phyloP scores from a whole-genome alignment of 495 filamentous ascomycete species.

The Niebla homalea region DNA sequence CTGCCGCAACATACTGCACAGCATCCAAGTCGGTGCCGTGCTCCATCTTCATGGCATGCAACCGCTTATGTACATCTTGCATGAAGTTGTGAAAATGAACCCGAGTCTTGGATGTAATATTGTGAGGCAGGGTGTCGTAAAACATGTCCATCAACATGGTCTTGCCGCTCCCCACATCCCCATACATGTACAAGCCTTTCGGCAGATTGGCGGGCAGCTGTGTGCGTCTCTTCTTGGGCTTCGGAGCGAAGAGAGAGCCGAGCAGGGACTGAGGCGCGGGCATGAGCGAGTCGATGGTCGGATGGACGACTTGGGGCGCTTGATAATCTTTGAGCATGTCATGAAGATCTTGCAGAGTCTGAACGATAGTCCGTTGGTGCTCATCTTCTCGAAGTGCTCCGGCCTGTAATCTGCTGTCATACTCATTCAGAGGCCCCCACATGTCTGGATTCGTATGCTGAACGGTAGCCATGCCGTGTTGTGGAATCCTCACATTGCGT shows the following conservation, averaged over 20 bases:
- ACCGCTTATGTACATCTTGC: constrained; percentile 89
- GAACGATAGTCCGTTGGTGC: constrained; percentile 89
- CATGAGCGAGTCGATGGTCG: constrained; percentile 57
- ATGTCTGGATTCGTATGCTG: constrained; percentile 12
- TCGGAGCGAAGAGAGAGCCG: constrained; percentile 51
- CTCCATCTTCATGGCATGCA: constrained; percentile 80
- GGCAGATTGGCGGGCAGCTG: constrained; percentile 60
- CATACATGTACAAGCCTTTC: constrained; percentile 86
- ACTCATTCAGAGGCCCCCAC: constrained; percentile 71
- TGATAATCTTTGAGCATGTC: constrained; percentile 65
- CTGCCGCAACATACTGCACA: constrained; percentile 82
- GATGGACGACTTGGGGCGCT: constrained; percentile 60
- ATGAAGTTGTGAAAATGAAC: constrained; percentile 99
- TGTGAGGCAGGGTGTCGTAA: constrained; percentile 76
- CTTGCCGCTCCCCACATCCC: constrained; percentile 95
- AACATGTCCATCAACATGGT: constrained; percentile 99
- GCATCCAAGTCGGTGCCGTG: constrained; percentile 86
- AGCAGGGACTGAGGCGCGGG: constrained; percentile 43
- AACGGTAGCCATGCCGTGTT: not conserved
- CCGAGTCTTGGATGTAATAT: constrained; percentile 74
- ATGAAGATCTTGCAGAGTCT: constrained; percentile 77
- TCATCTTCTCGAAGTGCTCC: constrained; percentile 71
- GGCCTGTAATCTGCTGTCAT: constrained; percentile 60
- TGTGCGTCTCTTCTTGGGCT: constrained; percentile 24
- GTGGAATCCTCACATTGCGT: not conserved